These are phyloP conservation scores for Silene conica DNA, from an alignment of 148 eudicot genomes.

Conservation along the genomic window DNA sequence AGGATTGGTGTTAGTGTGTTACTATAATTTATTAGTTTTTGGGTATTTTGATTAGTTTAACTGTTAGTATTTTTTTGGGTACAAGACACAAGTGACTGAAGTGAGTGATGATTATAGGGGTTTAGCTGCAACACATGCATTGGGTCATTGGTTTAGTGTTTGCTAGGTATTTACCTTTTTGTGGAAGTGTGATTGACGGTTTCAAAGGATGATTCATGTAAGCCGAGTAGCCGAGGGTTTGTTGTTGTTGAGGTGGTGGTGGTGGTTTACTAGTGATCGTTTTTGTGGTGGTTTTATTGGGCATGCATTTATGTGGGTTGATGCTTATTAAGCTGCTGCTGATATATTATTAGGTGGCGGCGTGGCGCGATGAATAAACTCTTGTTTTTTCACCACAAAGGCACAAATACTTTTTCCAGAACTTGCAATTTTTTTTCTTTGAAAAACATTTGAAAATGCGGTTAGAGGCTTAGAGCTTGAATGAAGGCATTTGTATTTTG, in stretches of 20 bases:
- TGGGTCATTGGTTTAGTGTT: neutral
- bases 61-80: too few relatives aligned
- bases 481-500: neutral
- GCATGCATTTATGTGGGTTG: neutral
- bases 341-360: too few relatives aligned
- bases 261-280: neutral
- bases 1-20: too few relatives aligned
- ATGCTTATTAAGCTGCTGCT: neutral
- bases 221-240: neutral
- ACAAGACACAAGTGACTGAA: too few relatives aligned
- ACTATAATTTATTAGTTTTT: too few relatives aligned
- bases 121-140: neutral
- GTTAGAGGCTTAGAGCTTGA: neutral
- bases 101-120: neutral
- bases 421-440: neutral
- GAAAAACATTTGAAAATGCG: neutral
- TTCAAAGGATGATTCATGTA: neutral
- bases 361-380: too few relatives aligned
- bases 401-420: neutral
- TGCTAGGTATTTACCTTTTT: neutral
- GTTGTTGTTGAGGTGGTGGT: neutral
- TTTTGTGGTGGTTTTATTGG: neutral
- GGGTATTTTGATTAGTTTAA: neutral
- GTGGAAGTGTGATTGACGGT: neutral
- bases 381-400: neutral